Evolutionary conservation across 805 yeast species (phyloP).

Genomic region (Wickerhamiella parazyma): DNA sequence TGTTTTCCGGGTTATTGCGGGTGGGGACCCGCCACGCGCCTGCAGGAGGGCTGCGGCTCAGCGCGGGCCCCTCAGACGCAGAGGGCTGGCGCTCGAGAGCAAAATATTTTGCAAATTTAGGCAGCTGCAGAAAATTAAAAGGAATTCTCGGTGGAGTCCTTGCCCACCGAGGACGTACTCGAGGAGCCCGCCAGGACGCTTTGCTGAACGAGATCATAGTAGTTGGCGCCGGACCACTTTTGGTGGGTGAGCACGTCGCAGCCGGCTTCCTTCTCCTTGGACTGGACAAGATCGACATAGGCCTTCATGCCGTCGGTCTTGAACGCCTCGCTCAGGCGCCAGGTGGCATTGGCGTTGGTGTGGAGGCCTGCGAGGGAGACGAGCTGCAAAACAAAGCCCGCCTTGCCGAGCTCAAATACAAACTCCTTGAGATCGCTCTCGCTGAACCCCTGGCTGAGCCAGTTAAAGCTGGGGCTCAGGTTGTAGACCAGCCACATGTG

Average conservation of each 20-base stretch:
- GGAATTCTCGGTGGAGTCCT: constrained; percentile 30
- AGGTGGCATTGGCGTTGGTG: constrained; percentile 37
- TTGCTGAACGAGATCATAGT: constrained; percentile 33
- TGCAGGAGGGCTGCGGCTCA: background rate
- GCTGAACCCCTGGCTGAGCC: constrained; percentile 43
- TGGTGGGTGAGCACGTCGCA: constrained; percentile 48
- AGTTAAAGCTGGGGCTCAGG: constrained; percentile 47
- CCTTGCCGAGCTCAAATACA: constrained; percentile 40
- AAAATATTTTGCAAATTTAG: no score
- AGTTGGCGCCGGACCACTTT: constrained; percentile 51
- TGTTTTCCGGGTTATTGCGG: no score
- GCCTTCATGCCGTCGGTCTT: constrained; percentile 45
- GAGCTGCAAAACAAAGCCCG: constrained; percentile 45
- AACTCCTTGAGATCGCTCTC: constrained; percentile 35
- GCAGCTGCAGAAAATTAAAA: no score
- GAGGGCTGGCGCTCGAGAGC: no score
- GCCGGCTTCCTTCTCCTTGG: constrained; percentile 31
- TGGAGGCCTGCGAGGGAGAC: constrained; percentile 51
- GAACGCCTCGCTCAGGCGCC: constrained; percentile 38
- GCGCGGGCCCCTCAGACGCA: background rate
- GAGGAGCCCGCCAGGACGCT: constrained; percentile 34
- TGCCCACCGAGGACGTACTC: constrained; percentile 32
- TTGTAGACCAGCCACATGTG: constrained; percentile 46
- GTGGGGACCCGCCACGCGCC: background rate
- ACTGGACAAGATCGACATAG: constrained; percentile 40